phyloP scores from a whole-genome alignment of 495 filamentous ascomycete genomes.

The Mytilinidion resinicola region DNA sequence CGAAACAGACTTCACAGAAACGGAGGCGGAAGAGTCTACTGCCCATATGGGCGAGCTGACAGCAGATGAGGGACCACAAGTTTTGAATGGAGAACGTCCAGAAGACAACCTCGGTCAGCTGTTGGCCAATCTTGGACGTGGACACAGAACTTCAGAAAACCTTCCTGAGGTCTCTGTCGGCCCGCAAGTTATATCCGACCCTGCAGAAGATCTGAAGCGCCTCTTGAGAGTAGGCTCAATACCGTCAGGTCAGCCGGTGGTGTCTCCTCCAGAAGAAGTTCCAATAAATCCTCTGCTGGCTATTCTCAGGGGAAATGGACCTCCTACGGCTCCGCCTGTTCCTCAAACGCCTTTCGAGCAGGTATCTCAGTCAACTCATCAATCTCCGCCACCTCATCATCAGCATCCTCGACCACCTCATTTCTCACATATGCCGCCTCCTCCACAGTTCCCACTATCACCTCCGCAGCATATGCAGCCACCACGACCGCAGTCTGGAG shows the following conservation, averaged over 20 bases:
- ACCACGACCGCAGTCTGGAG: conserved; percentile 22
- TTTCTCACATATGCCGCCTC: conserved; percentile 35
- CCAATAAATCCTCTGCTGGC: conserved; percentile 52
- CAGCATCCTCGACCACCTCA: conserved; percentile 37
- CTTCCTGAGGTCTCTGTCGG: conserved; percentile 26
- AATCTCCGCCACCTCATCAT: conserved; percentile 40
- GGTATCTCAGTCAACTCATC: conserved; percentile 32
- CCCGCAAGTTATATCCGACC: conserved; percentile 17
- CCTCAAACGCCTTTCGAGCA: conserved; percentile 41
- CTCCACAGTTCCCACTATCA: conserved; percentile 30
- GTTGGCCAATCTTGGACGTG: conserved; percentile 11
- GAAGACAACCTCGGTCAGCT: conserved; percentile 13
- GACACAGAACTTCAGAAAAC: conserved; percentile 16
- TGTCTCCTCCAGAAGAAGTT: conserved; percentile 23
- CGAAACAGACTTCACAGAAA: conserved; percentile 24
- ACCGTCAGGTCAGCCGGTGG: conserved; percentile 4
- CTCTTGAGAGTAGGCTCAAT: conserved; percentile 29
- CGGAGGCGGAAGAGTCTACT: conserved; percentile 10
- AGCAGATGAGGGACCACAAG: conserved; percentile 10
- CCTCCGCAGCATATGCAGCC: conserved; percentile 11
- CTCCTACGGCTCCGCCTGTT: conserved; percentile 25
- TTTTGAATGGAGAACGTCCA: background rate
- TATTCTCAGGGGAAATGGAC: conserved; percentile 44
- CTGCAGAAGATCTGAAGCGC: conserved; percentile 32
- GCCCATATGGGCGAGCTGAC: conserved; percentile 17